Evolutionary conservation across 2,329 filamentous ascomycete genomes (phyloP), one percentile per base, ranked within the genome.

Genomic region (Alternaria infectoria): DNA sequence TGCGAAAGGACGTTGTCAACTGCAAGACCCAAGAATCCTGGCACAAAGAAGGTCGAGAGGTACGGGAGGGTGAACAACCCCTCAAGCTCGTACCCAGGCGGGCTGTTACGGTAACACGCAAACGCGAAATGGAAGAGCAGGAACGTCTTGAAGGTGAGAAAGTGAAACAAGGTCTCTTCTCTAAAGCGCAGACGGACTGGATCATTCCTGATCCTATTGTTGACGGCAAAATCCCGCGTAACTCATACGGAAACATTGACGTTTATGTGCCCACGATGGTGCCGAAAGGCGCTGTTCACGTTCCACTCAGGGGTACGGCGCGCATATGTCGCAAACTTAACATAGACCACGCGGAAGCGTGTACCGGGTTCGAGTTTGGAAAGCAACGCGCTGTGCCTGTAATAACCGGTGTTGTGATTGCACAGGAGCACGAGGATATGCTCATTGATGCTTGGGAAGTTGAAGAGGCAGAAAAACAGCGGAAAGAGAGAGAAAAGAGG

Each of bases 351-450:
- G 96, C 96, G 0, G 96, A 98, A 80, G 96, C 96, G 1, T 96
- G 97, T 3, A 94, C 94, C 0, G 96, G 93, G 2, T 99, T 99
- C 77, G 96, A 99, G 76, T 99, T 98, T 77, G 95, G 95, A 0
- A 91, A 96, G 71, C 91, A 96, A 64, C 94, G 96, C 86, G 96
- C 96, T 6, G 93, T 98, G 1, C 96, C 96, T 0, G 89, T 97
- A 1, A 91, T 98, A 26, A 91, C 92, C 57, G 96, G 95, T 1
- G 93, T 97, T 0, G 93, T 99, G 0, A 87, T 97, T 2, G 93
- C 95, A 0, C 87, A 89, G 66, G 94, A 97, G 79, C 86, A 97
- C 69, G 88, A 92, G 64, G 88, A 90, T 15, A 77, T 87, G 32
- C 86, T 97, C 1, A 88, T 92, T 76, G 91, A 93, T 74, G 91